A percentile compares a stretch with the other conserved stretches of the same genome.
Conservation (phyloP, 176 grass and related monocot genomes). For the Musa acuminata region DNA sequence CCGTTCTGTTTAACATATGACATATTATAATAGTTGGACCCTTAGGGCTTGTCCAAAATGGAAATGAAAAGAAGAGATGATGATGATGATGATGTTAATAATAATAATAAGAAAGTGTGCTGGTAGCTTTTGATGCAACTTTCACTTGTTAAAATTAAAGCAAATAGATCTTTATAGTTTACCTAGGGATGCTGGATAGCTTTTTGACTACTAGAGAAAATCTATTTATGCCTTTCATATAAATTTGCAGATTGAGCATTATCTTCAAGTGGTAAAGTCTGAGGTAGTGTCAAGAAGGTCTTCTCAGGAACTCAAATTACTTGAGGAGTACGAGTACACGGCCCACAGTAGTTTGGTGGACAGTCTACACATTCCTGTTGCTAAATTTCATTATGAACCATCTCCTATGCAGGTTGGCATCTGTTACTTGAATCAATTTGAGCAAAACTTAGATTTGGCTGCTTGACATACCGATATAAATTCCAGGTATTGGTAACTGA, state of each 20-base stretch:
- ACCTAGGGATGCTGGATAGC: neutral
- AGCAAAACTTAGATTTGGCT: neutral
- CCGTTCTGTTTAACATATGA: neutral
- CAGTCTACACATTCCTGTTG: slow-evolving; percentile 78
- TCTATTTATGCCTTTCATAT: slow-evolving; percentile 6
- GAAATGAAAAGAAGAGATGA: neutral
- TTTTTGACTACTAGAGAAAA: neutral
- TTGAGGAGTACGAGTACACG: slow-evolving; percentile 99
- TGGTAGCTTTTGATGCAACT: neutral
- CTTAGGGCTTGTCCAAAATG: neutral
- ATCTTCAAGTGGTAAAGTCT: slow-evolving; percentile 94
- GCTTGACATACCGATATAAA: neutral
- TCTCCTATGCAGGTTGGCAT: slow-evolving; percentile 89
- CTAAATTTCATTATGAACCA: slow-evolving; percentile 94
- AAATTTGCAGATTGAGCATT: slow-evolving; percentile 91
- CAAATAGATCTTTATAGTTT: neutral
- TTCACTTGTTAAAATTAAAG: neutral
- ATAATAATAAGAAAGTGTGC: neutral
- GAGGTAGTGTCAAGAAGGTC: slow-evolving; percentile 50
- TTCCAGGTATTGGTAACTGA: slow-evolving; percentile 85
- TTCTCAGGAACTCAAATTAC: slow-evolving; percentile 57
- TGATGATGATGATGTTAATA: neutral
- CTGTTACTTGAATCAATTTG: neutral
- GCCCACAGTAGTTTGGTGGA: slow-evolving; percentile 90
- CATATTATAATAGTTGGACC: neutral